Percentiles rank a stretch among this genome's conserved stretches.
Conservation (phyloP, 257 asterid genomes). For the Solanum pinnatisectum region DNA sequence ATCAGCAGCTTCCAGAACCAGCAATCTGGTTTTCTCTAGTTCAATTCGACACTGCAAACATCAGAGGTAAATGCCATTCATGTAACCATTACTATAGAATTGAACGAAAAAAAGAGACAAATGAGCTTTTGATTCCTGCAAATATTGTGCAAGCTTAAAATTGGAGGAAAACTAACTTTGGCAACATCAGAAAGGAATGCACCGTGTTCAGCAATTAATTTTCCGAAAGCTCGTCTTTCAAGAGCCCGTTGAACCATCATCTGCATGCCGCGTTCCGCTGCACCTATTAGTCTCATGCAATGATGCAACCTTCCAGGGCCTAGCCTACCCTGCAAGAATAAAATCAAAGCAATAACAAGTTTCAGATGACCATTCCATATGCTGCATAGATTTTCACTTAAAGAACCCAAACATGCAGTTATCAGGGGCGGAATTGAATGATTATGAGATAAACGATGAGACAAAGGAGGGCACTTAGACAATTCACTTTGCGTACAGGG, state of each 20-base stretch:
- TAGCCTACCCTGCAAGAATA: slow-evolving; percentile 64
- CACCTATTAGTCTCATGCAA: slow-evolving; percentile 96
- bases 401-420: not conserved
- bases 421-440: not conserved
- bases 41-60: slow-evolving; percentile 74
- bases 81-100: not conserved
- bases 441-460: not conserved
- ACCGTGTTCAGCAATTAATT: slow-evolving; percentile 82
- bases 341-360: not conserved
- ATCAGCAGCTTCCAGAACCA: slow-evolving; percentile 95
- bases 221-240: slow-evolving; percentile 64
- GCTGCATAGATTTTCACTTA: not conserved
- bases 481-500: not conserved
- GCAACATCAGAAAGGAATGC: slow-evolving; percentile 87
- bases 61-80: not conserved
- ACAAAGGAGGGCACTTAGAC: not conserved
- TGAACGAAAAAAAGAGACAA: not conserved
- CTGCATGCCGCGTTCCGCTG: slow-evolving; percentile 96
- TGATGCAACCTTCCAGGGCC: slow-evolving; percentile 99
- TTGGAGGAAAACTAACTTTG: slow-evolving; percentile 5
- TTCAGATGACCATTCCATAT: not conserved
- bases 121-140: not conserved
- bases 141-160: not conserved
- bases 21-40: slow-evolving; percentile 68
- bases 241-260: slow-evolving; percentile 78